phyloP scores from a whole-genome alignment of 2,329 filamentous ascomycete genomes.

The Endocalyx cinctus region DNA sequence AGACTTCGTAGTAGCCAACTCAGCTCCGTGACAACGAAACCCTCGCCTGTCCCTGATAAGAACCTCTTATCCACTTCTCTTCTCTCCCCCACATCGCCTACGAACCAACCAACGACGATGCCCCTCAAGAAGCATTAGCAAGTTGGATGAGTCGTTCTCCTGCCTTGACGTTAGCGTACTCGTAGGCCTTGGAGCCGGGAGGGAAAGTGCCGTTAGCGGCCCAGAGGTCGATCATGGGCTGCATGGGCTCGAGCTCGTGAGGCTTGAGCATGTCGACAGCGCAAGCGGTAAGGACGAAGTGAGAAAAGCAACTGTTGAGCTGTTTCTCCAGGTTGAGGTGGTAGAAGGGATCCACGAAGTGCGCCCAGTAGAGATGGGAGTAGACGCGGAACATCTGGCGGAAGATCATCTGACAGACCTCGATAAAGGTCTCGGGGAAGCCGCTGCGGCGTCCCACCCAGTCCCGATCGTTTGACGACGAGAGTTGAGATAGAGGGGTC shows the following conservation, averaged over 20 bases:
- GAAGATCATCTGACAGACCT: slow-evolving; percentile 90
- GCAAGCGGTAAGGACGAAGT: slow-evolving; percentile 76
- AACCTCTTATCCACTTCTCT: no score
- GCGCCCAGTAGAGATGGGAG: slow-evolving; percentile 94
- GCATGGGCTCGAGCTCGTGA: slow-evolving; percentile 92
- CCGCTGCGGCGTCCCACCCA: slow-evolving; percentile 92
- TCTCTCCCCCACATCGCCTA: no score
- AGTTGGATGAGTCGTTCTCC: slow-evolving; percentile 56
- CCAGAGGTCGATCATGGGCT: slow-evolving; percentile 89
- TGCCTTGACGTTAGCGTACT: slow-evolving; percentile 57
- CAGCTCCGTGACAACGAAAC: no score
- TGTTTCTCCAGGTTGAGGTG: slow-evolving; percentile 77
- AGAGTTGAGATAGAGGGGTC: slow-evolving; percentile 58
- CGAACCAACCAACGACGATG: no score
- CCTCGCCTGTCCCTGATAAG: no score
- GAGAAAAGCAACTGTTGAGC: slow-evolving; percentile 82
- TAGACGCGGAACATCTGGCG: slow-evolving; percentile 99
- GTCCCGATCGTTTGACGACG: slow-evolving; percentile 56
- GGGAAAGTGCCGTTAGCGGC: slow-evolving; percentile 84
- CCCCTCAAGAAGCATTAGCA: slow-evolving; percentile 19
- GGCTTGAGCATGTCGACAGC: slow-evolving; percentile 80
- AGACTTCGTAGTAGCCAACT: no score
- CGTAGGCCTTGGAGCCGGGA: slow-evolving; percentile 64
- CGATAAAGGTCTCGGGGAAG: slow-evolving; percentile 85
- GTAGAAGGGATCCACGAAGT: slow-evolving; percentile 82